A percentile compares a stretch with the other conserved stretches of the same genome.
phyloP scores from a whole-genome alignment of 2,329 filamentous ascomycete genomes.

The Penicillium palitans region DNA sequence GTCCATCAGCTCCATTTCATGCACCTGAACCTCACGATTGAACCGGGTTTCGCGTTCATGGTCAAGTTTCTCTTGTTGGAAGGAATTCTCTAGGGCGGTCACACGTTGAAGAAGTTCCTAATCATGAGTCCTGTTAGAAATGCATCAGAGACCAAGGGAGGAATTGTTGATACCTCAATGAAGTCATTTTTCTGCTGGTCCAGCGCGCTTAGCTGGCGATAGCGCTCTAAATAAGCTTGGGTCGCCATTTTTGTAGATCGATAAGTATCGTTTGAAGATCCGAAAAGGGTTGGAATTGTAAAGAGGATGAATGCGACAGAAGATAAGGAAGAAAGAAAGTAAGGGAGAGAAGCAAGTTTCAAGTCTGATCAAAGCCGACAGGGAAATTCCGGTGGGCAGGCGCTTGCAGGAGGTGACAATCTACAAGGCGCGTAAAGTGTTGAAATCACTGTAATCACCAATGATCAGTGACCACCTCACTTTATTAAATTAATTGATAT shows the following conservation, averaged over 20 bases:
- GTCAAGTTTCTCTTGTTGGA: slow-evolving; percentile 47
- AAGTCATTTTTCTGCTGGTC: slow-evolving; percentile 51
- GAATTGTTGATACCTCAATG: slow-evolving; percentile 44
- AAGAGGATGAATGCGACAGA: slow-evolving; percentile 8
- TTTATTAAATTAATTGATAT: slow-evolving; percentile 13
- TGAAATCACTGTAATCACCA: neutral
- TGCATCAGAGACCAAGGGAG: slow-evolving; percentile 12
- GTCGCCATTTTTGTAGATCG: slow-evolving; percentile 31
- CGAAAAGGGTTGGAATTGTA: neutral
- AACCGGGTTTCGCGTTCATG: slow-evolving; percentile 50
- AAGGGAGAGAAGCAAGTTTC: slow-evolving; percentile 12
- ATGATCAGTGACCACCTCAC: neutral
- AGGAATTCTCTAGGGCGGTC: slow-evolving; percentile 46
- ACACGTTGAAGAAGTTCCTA: slow-evolving; percentile 50
- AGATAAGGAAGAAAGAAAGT: slow-evolving; percentile 8
- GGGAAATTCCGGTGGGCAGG: slow-evolving; percentile 13
- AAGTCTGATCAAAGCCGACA: slow-evolving; percentile 8
- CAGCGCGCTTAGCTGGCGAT: slow-evolving; percentile 45
- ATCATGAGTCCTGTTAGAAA: slow-evolving; percentile 20
- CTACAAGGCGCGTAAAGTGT: slow-evolving; percentile 14
- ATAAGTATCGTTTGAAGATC: neutral
- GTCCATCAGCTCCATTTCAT: slow-evolving; percentile 50
- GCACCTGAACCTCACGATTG: slow-evolving; percentile 50
- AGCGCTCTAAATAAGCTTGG: slow-evolving; percentile 43
- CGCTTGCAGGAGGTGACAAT: slow-evolving; percentile 20